Evolutionary conservation across 129 eudicot genomes (phyloP), one percentile per base, ranked within the genome.

Genomic region (Saposhnikovia divaricata): DNA sequence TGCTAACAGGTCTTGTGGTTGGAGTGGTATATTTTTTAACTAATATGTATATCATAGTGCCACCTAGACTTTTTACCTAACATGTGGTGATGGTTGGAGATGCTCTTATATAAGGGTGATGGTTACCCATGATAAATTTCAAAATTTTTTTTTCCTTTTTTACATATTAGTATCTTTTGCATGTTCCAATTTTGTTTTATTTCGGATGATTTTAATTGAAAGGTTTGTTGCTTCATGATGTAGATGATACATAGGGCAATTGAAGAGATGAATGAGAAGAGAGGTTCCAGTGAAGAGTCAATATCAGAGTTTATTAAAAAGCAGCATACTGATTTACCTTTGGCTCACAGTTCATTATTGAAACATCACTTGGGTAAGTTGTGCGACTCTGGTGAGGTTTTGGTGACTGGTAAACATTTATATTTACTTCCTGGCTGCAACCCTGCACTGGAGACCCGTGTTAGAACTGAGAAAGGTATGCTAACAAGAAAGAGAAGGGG

Each of bases 401-500:
- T 44, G 5, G 19, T 78, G n/a, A 78, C 74, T 27, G 31, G 44
- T 78, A 61, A 63, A 34, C 27, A 38, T 18, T 34, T 53, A 27
- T 79, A 79, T 47, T 9, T 46, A 48, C 53, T 80, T 80, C 77
- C 48, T 37, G 70, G 53, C 4, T 14, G 50, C 25, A 71, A 61
- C 12, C 81, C 42, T 59, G 9, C 69, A 6, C 4, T 11, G 69
- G 16, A 61, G 34, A n/a, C 69, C 25, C 31, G 34, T 61, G 34
- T 61, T 70, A 79, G 42, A 23, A 40, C 71, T 14, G 73, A 39
- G 53, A 74, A 78, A 18, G 73, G 79, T 70, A 53, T 72, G 48
- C 48, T 75, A 51, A 81, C 81, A 45, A 81, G 81, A 45, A 42
- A 50, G 65, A 59, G 75, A 59, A 80, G 77, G 75, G 28, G 76